Conservation (phyloP, 768 basidiomycete genomes). For the Boletus speciosus region DNA sequence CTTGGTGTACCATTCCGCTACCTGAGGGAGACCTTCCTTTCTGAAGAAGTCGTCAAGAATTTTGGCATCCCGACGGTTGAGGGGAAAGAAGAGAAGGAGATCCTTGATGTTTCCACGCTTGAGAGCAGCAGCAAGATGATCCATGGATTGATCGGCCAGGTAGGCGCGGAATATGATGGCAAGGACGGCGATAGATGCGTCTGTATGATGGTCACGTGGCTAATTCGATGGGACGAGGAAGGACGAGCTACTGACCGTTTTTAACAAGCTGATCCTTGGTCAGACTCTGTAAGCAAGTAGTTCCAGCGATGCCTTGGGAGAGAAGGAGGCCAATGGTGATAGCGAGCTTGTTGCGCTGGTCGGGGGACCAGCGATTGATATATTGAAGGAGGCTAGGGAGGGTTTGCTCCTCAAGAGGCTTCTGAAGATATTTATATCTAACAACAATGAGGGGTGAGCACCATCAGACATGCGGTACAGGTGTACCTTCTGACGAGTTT, state of each 20-base stretch:
- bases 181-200: slow-evolving; percentile 72
- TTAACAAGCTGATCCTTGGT: slow-evolving; percentile 95
- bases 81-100: slow-evolving; percentile 82
- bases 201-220: slow-evolving; percentile 37
- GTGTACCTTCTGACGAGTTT: slow-evolving; percentile 89
- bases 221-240: background rate
- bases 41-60: slow-evolving; percentile 85
- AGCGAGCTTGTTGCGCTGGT: slow-evolving; percentile 80
- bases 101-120: slow-evolving; percentile 86
- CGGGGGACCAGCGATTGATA: slow-evolving; percentile 76
- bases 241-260: slow-evolving; percentile 56
- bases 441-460: slow-evolving; percentile 1
- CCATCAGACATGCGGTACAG: slow-evolving; percentile 1
- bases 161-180: slow-evolving; percentile 80
- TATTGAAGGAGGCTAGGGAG: slow-evolving; percentile 86
- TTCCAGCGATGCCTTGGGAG: slow-evolving; percentile 76
- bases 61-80: slow-evolving; percentile 71
- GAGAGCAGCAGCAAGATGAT: slow-evolving; percentile 79
- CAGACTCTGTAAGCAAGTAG: slow-evolving; percentile 74
- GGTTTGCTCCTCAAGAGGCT: slow-evolving; percentile 84
- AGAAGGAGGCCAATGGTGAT: slow-evolving; percentile 79
- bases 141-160: slow-evolving; percentile 80
- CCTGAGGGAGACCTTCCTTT: slow-evolving; percentile 66
- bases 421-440: slow-evolving; percentile 99
- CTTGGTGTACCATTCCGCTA: slow-evolving; percentile 95